phyloP scores from a whole-genome alignment of 768 basidiomycete species.

The Cystobasidium tubakii region DNA sequence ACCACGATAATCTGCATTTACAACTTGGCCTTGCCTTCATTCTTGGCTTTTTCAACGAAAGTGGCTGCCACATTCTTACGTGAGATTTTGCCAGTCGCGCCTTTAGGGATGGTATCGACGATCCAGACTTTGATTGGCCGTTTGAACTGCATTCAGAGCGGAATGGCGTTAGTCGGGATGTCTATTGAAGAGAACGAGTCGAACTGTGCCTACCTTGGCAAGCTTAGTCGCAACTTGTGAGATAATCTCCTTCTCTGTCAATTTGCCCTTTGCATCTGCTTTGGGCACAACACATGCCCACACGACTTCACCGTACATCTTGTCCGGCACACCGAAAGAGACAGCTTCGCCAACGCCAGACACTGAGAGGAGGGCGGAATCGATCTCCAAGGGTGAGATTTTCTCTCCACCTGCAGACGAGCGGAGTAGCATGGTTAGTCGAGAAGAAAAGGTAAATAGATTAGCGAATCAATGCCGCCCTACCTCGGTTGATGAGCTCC shows the following conservation, averaged over 20 bases:
- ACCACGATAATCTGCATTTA: background rate
- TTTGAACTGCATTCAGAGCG: constrained; percentile 39
- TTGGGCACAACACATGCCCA: constrained; percentile 41
- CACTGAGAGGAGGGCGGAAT: constrained; percentile 54
- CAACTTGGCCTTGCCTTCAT: constrained; percentile 41
- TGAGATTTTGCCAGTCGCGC: constrained; percentile 45
- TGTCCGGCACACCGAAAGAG: constrained; percentile 42
- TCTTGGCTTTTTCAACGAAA: constrained; percentile 38
- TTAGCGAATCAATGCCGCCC: background rate
- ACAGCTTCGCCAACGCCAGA: constrained; percentile 51
- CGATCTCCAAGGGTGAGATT: constrained; percentile 56
- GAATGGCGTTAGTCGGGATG: background rate
- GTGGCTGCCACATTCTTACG: constrained; percentile 42
- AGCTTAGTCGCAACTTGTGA: constrained; percentile 18
- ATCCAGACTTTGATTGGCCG: constrained; percentile 41
- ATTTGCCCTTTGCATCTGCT: constrained; percentile 9
- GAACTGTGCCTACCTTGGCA: constrained; percentile 17
- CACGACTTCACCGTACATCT: constrained; percentile 44
- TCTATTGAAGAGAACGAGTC: background rate
- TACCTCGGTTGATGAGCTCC: constrained; percentile 51
- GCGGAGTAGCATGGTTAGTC: too few species aligned
- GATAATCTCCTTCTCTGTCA: constrained; percentile 35
- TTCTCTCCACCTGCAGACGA: constrained; percentile 34
- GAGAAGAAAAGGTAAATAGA: too few species aligned
- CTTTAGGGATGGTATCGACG: constrained; percentile 43